phyloP scores from a whole-genome alignment of 129 eudicot species.

The Saussurea involucrata region DNA sequence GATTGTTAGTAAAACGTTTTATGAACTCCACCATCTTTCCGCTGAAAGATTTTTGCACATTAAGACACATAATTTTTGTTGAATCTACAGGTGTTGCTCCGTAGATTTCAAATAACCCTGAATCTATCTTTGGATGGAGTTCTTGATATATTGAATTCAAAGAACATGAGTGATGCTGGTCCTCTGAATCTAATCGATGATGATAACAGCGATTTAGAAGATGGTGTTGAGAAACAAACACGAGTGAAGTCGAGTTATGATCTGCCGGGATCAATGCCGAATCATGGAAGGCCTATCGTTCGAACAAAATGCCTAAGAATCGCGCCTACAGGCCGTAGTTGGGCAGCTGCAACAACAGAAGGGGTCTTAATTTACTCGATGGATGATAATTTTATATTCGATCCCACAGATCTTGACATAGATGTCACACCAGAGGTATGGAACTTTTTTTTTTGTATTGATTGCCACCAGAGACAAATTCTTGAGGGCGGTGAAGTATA shows the following conservation, averaged over 20 bases:
- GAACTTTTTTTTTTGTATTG: neutral
- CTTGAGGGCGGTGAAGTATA: neutral
- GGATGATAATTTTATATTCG: conserved; percentile 90
- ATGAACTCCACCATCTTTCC: neutral
- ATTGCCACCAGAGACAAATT: neutral
- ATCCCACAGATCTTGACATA: conserved; percentile 96
- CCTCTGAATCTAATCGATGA: conserved; percentile 86
- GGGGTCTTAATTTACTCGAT: conserved; percentile 87
- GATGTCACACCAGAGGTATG: conserved; percentile 96
- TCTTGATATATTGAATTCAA: conserved; percentile 82
- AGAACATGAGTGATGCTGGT: conserved; percentile 96
- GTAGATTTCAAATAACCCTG: conserved; percentile 84
- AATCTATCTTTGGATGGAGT: conserved; percentile 94
- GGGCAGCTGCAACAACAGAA: conserved; percentile 98
- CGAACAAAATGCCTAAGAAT: conserved; percentile 85
- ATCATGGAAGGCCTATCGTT: conserved; percentile 80
- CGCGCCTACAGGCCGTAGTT: conserved; percentile 94
- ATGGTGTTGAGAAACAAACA: conserved; percentile 86
- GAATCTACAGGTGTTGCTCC: conserved; percentile 64
- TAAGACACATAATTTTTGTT: neutral
- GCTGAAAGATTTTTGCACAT: neutral
- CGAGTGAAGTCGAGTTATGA: conserved; percentile 50
- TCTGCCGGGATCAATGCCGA: conserved; percentile 85
- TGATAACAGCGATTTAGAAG: conserved; percentile 70
- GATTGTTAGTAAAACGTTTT: too few relatives aligned